Percentiles rank a stretch among this genome's conserved stretches.
phyloP scores from a whole-genome alignment of 2,329 filamentous ascomycete genomes.

The Kalmusia sp. region DNA sequence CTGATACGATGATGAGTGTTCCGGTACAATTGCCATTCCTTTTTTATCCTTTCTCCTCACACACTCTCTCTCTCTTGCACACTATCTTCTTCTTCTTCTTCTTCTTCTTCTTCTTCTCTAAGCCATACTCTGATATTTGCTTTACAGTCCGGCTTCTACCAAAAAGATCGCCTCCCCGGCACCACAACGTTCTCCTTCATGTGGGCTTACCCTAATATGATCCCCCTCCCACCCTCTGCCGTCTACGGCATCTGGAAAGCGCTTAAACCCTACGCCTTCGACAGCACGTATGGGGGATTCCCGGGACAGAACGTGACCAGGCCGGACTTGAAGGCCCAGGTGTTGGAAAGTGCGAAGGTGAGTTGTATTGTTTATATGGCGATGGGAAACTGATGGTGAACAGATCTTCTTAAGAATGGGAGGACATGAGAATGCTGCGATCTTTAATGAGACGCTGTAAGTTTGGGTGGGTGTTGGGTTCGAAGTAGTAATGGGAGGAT shows the following conservation, averaged over 20 bases:
- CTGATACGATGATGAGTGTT: constrained; percentile 78
- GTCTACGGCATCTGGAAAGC: constrained; percentile 74
- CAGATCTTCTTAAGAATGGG: constrained; percentile 66
- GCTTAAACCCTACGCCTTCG: constrained; percentile 67
- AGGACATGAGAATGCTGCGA: constrained; percentile 54
- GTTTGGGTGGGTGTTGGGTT: not conserved
- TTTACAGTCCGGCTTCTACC: constrained; percentile 45
- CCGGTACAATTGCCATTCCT: constrained; percentile 53
- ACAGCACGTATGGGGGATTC: constrained; percentile 73
- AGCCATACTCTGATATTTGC: constrained; percentile 13
- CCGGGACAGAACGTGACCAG: constrained; percentile 66
- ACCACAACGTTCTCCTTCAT: constrained; percentile 71
- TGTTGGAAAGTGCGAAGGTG: constrained; percentile 75
- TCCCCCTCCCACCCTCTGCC: constrained; percentile 70
- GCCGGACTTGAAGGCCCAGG: constrained; percentile 64
- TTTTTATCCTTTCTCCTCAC: too few species aligned
- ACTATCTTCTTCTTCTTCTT: too few species aligned
- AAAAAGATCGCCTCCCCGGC: constrained; percentile 49
- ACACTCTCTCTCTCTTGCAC: too few species aligned
- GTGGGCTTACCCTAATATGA: constrained; percentile 67
- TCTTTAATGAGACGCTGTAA: constrained; percentile 42
- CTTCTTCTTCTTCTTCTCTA: not conserved
- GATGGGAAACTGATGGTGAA: not conserved
- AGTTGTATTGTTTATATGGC: not conserved
- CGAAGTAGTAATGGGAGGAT: too few species aligned